A percentile compares a stretch with the other conserved stretches of the same genome.
These are phyloP conservation scores for Lathyrus sativus DNA, from an alignment of 306 rosid species.

Conservation along the genomic window DNA sequence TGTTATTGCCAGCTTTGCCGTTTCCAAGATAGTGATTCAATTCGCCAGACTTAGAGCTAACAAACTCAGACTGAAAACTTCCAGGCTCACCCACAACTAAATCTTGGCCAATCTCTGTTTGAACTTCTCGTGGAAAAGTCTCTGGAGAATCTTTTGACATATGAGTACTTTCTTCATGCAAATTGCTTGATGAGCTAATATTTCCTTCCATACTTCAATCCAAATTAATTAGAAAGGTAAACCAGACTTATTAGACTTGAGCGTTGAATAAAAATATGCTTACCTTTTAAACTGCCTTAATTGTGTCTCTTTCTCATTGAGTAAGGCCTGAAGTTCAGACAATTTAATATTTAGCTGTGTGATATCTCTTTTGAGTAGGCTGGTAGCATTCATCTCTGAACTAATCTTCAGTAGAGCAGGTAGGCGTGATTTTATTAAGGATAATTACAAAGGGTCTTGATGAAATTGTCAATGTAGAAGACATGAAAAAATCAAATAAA, in stretches of 20 bases:
- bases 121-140: conserved; percentile 43
- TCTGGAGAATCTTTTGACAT: conserved; percentile 49
- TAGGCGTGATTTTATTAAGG: conserved; percentile 77
- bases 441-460: conserved; percentile 29
- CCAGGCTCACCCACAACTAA: conserved; percentile 45
- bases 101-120: conserved; percentile 48
- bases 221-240: conserved; percentile 35
- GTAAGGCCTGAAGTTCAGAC: conserved; percentile 79
- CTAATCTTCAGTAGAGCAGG: conserved; percentile 86
- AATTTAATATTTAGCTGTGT: conserved; percentile 71
- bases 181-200: conserved; percentile 49
- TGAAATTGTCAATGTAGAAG: conserved; percentile 7
- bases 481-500: conserved; percentile 1
- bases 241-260: not conserved
- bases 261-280: conserved; percentile 18
- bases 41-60: conserved; percentile 43
- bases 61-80: conserved; percentile 44
- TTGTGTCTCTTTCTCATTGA: conserved; percentile 77
- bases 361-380: conserved; percentile 73
- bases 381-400: conserved; percentile 71
- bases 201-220: conserved; percentile 56
- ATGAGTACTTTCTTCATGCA: conserved; percentile 57
- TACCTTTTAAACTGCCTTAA: conserved; percentile 72
- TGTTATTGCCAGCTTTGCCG: conserved; percentile 47
- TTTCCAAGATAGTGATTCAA: conserved; percentile 42